These are phyloP conservation scores for Verticillium klebahnii DNA, from an alignment of 2,329 filamentous ascomycete species.

Conservation along the genomic window DNA sequence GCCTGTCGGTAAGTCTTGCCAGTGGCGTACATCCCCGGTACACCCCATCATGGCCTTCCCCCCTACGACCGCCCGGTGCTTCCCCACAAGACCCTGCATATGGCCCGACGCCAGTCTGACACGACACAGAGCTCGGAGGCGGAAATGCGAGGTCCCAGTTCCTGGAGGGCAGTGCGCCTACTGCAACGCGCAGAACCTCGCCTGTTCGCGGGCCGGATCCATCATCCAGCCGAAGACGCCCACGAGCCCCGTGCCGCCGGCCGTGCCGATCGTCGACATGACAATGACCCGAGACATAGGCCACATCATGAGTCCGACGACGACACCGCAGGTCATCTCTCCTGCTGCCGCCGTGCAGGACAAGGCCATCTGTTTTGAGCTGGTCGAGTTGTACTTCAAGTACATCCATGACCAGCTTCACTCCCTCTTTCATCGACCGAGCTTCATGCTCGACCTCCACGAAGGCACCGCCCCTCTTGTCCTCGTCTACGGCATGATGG, in stretches of 20 bases:
- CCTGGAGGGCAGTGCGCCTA: conserved; percentile 12
- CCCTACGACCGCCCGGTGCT: neutral
- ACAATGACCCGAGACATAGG: conserved; percentile 2
- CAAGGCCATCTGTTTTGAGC: conserved; percentile 14
- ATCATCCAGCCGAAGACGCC: conserved; percentile 13
- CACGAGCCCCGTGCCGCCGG: neutral
- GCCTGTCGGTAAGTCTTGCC: conserved; percentile 12
- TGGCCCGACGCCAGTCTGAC: neutral
- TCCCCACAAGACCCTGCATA: neutral
- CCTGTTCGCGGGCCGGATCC: conserved; percentile 13
- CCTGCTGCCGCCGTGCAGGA: conserved; percentile 10
- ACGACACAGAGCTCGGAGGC: conserved; percentile 9
- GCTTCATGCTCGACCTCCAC: conserved; percentile 16
- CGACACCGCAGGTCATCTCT: conserved; percentile 4
- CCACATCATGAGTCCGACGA: conserved; percentile 1
- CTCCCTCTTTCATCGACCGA: conserved; percentile 25
- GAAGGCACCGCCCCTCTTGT: conserved; percentile 15
- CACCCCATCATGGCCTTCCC: neutral
- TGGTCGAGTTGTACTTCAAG: conserved; percentile 26
- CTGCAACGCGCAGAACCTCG: conserved; percentile 12
- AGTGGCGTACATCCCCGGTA: too few species aligned
- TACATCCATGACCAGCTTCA: conserved; percentile 28
- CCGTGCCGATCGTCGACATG: conserved; percentile 2
- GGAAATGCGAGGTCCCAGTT: conserved; percentile 12
- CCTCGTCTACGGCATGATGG: conserved; percentile 19